A percentile compares a stretch with the other conserved stretches of the same genome.
phyloP scores from a whole-genome alignment of 306 rosid genomes.

The Castanea mollissima region DNA sequence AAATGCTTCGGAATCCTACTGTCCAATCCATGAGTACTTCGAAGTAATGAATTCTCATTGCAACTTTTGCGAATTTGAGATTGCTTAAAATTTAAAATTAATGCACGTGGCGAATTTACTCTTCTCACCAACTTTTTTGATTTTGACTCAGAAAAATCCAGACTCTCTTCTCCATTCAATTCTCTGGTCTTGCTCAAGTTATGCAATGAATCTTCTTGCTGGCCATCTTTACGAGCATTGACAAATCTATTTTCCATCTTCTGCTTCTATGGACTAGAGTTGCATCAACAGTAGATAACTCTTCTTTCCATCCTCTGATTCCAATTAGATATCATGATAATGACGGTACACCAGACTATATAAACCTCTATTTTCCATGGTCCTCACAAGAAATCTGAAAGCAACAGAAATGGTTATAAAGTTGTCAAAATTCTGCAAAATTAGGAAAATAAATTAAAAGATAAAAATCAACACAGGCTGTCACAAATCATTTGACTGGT shows the following conservation, averaged over 20 bases:
- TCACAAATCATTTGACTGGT: background rate
- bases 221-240: conserved; percentile 37
- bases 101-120: conserved; percentile 43
- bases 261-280: conserved; percentile 28
- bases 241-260: conserved; percentile 57
- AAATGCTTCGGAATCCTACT: conserved; percentile 70
- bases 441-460: conserved; percentile 2
- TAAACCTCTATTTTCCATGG: conserved; percentile 11
- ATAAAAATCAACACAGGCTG: conserved; percentile 5
- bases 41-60: conserved; percentile 45
- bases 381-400: conserved; percentile 22
- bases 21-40: conserved; percentile 47
- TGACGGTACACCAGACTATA: background rate
- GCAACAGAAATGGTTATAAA: background rate
- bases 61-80: conserved; percentile 47
- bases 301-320: conserved; percentile 29
- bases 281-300: conserved; percentile 26
- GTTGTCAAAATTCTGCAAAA: conserved; percentile 4
- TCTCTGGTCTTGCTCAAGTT: conserved; percentile 42
- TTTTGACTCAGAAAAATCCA: conserved; percentile 36
- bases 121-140: conserved; percentile 56
- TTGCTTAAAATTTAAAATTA: conserved; percentile 52
- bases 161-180: conserved; percentile 42
- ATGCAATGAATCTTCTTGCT: conserved; percentile 34
- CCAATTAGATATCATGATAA: conserved; percentile 9